phyloP scores from a whole-genome alignment of 768 basidiomycete genomes.

The Suillus brevipes region DNA sequence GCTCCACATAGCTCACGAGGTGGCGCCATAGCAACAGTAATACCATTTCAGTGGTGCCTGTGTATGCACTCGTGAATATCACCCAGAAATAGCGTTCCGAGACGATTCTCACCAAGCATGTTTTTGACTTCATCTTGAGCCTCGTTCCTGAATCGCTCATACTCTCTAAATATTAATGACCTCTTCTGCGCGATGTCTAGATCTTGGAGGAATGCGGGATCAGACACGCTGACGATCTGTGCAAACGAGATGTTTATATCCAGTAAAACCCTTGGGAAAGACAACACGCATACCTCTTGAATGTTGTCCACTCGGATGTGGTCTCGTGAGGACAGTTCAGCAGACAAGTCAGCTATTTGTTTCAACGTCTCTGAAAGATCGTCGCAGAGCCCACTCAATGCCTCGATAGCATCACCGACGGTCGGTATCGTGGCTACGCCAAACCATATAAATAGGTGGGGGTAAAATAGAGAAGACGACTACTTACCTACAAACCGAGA shows the following conservation, averaged over 20 bases:
- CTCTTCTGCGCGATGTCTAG: slow-evolving; percentile 70
- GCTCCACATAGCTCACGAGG: slow-evolving; percentile 58
- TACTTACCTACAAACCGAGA: slow-evolving; percentile 58
- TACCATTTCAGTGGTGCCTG: slow-evolving; percentile 76
- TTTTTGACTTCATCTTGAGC: slow-evolving; percentile 50
- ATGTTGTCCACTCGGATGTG: slow-evolving; percentile 70
- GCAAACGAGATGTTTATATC: slow-evolving; percentile 3
- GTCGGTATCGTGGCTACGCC: slow-evolving; percentile 70
- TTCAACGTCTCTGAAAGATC: slow-evolving; percentile 63
- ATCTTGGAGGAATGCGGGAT: slow-evolving; percentile 58
- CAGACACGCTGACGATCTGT: slow-evolving; percentile 52
- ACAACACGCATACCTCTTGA: slow-evolving; percentile 52
- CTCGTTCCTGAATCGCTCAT: slow-evolving; percentile 46
- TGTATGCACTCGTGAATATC: neutral
- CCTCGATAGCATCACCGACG: slow-evolving; percentile 70
- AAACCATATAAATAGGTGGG: neutral
- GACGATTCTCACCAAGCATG: slow-evolving; percentile 50
- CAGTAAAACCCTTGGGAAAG: neutral
- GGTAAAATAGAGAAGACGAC: neutral
- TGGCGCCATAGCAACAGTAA: slow-evolving; percentile 83
- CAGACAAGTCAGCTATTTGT: slow-evolving; percentile 65
- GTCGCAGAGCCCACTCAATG: slow-evolving; percentile 59
- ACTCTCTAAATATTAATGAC: slow-evolving; percentile 60
- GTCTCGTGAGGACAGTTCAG: slow-evolving; percentile 73
- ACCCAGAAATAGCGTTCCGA: neutral